Conservation (phyloP, 306 rosid genomes). For the Herpetospermum pedunculosum region DNA sequence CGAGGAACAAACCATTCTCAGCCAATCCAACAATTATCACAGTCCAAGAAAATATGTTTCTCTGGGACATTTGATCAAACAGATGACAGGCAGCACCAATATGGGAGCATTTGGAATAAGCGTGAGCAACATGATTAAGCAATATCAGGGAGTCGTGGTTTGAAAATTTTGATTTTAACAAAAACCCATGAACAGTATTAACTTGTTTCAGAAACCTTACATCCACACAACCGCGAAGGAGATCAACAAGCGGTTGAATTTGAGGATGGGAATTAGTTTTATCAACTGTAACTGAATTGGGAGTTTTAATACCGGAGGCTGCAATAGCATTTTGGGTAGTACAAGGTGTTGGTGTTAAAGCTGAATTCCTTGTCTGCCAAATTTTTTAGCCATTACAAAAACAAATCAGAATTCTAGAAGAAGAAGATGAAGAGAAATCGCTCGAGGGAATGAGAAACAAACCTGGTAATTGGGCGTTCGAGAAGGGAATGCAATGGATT, state of each 20-base stretch:
- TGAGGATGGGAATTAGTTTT: constrained; percentile 15
- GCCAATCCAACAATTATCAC: constrained; percentile 51
- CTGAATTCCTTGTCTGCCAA: constrained; percentile 16
- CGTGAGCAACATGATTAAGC: constrained; percentile 41
- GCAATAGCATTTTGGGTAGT: constrained; percentile 14
- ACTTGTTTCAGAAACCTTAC: constrained; percentile 22
- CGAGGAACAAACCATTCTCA: constrained; percentile 29
- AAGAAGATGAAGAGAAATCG: background rate
- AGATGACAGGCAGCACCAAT: constrained; percentile 28
- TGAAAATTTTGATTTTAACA: constrained; percentile 31
- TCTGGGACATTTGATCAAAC: constrained; percentile 49
- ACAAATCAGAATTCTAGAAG: background rate
- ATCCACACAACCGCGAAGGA: constrained; percentile 32
- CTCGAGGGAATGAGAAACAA: background rate
- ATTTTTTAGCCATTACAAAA: background rate
- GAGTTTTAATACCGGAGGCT: constrained; percentile 11
- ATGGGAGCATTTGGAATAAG: constrained; percentile 44
- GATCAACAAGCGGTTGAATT: constrained; percentile 37
- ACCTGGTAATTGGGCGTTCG: constrained; percentile 20
- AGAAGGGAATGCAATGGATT: background rate
- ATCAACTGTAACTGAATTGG: constrained; percentile 6
- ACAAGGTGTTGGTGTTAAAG: constrained; percentile 11
- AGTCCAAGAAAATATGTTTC: constrained; percentile 60
- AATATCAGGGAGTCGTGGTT: constrained; percentile 32
- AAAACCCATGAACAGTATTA: constrained; percentile 43